Evolutionary conservation across 345 rosid species (phyloP), one percentile per base, ranked within the genome.

Genomic region (Sonneratia caseolaris): DNA sequence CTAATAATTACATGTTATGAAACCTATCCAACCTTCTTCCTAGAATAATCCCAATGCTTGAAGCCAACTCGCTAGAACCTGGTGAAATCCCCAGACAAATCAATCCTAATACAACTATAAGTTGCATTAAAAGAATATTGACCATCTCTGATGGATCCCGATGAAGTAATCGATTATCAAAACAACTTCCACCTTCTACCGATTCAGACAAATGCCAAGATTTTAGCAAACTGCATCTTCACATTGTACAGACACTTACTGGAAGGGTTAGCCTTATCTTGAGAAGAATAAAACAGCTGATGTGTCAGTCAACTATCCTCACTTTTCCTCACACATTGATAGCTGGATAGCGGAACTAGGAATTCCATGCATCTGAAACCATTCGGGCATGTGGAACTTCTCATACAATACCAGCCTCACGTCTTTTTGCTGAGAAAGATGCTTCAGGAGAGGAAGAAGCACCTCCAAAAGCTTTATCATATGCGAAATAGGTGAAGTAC

Each of bases 311-410:
- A 57, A 66, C 32, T n/a, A 53, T 40, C 35, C 55, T 15, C 57
- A 55, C 48, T 68, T 38, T 40, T 18, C 40, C 51, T 75, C 78
- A 70, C 64, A 53, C 14, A 4, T 64, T 35, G 11, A 37, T 51
- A 57, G 70, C 56, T 7, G 40, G 11, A 37, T 51, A 57, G 70
- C 66, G 13, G 40, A 45, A 18, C 73, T 53, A 12, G 87, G 87
- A 68, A 84, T 78, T 45, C 87, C 87, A 19, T 84, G 87, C 82
- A 82, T 82, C 70, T 75, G 82, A 80, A 84, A 84, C 87, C 87
- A 84, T 45, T 82, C 87, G 2, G 81, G 87, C 84, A 84, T 84
- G 85, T 64, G 85, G 76, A 82, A 76, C 53, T 55, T 76, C 27
- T 72, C 75, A 48, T 61, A 64, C 42, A 76, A 42, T 45, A 76